Evolutionary conservation across 2,329 filamentous ascomycete species (phyloP).

Genomic region (Fusarium caatingaense): DNA sequence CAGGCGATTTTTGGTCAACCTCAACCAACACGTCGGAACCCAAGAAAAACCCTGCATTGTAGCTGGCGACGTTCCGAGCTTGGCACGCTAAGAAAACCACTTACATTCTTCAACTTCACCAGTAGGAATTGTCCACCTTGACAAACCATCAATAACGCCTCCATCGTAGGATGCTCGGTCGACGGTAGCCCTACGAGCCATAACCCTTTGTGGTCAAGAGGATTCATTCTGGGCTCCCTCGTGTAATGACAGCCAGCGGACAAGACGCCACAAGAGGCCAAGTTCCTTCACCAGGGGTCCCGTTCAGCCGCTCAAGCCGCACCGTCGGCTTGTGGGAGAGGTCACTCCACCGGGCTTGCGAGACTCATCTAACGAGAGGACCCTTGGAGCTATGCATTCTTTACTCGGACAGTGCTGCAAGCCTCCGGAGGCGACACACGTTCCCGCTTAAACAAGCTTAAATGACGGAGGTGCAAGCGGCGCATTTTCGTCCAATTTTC

Average conservation of each 20-base stretch:
- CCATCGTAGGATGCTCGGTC: slow-evolving; percentile 4
- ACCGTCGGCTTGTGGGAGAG: slow-evolving; percentile 12
- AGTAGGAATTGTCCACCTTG: slow-evolving; percentile 5
- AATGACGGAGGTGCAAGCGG: slow-evolving; percentile 11
- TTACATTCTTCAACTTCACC: neutral
- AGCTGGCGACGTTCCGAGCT: slow-evolving; percentile 17
- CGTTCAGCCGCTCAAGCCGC: slow-evolving; percentile 22
- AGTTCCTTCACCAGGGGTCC: slow-evolving; percentile 16
- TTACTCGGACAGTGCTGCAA: slow-evolving; percentile 7
- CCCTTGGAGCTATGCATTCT: neutral
- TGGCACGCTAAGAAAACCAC: slow-evolving; percentile 15
- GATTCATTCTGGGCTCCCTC: slow-evolving; percentile 25
- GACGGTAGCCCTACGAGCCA: slow-evolving; percentile 24
- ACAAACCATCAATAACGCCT: slow-evolving; percentile 12
- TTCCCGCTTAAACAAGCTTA: slow-evolving; percentile 37
- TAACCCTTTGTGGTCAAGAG: slow-evolving; percentile 22
- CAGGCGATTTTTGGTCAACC: neutral
- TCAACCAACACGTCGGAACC: slow-evolving; percentile 19
- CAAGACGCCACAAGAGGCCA: slow-evolving; percentile 11
- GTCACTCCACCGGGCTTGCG: slow-evolving; percentile 14
- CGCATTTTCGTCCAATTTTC: slow-evolving; percentile 1
- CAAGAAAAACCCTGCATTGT: slow-evolving; percentile 19
- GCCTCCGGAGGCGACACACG: neutral
- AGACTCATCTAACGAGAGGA: neutral
- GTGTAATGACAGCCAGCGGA: slow-evolving; percentile 17